phyloP scores from a whole-genome alignment of 768 basidiomycete species.

The Naganishia friedmannii region DNA sequence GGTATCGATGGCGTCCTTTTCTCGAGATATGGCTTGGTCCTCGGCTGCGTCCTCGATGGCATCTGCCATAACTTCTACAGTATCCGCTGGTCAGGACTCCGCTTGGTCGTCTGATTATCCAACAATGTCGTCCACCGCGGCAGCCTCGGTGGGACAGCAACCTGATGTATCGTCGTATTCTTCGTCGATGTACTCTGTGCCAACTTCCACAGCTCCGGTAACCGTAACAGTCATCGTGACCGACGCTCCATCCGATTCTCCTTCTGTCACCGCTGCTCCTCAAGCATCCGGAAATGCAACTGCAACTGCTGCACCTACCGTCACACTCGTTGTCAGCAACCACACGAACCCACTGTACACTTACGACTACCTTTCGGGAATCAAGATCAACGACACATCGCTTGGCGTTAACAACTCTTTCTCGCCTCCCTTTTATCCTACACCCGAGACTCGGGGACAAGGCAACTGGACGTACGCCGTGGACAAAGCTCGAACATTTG shows the following conservation, averaged over 20 bases:
- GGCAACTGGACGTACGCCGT: slow-evolving; percentile 47
- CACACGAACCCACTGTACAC: slow-evolving; percentile 27
- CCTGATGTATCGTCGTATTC: neutral
- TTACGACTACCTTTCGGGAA: slow-evolving; percentile 8
- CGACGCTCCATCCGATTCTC: neutral
- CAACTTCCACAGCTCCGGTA: neutral
- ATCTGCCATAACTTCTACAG: neutral
- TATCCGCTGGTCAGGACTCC: neutral
- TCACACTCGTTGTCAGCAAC: slow-evolving; percentile 19
- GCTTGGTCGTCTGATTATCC: neutral
- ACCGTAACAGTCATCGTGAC: neutral
- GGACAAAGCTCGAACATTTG: slow-evolving; percentile 40
- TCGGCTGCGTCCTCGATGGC: too few relatives aligned
- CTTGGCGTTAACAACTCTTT: slow-evolving; percentile 25
- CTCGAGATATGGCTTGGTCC: neutral
- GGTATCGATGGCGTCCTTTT: neutral
- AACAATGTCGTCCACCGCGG: neutral
- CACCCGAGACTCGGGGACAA: slow-evolving; percentile 23
- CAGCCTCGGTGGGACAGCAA: neutral
- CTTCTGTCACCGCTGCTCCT: neutral
- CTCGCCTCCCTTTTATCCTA: slow-evolving; percentile 28
- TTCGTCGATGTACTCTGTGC: neutral
- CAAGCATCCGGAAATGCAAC: neutral
- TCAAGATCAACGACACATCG: slow-evolving; percentile 11
- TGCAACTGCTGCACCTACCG: neutral